These are phyloP conservation scores for Aspergillus viridinutans DNA, from an alignment of 2,329 filamentous ascomycete species.

Conservation along the genomic window DNA sequence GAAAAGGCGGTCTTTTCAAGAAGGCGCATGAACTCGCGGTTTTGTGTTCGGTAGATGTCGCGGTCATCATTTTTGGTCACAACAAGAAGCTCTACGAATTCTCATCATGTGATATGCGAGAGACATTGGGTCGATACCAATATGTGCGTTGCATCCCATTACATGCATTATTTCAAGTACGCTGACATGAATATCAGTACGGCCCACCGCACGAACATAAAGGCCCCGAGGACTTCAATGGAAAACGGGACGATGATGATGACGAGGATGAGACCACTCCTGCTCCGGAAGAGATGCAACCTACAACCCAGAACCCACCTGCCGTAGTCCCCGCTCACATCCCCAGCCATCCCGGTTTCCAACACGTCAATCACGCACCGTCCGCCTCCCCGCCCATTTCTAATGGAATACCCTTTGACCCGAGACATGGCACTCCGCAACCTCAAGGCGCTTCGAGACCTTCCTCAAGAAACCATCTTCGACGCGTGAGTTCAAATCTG, in stretches of 20 bases:
- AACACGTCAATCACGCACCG: constrained; percentile 78
- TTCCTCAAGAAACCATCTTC: constrained; percentile 73
- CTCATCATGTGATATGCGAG: constrained; percentile 87
- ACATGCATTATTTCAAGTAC: constrained; percentile 1
- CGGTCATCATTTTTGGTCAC: constrained; percentile 96
- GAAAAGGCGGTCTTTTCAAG: constrained; percentile 98
- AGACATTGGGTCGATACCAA: constrained; percentile 82
- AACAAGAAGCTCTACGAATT: constrained; percentile 99
- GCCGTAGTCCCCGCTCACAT: constrained; percentile 68
- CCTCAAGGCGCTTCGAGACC: constrained; percentile 71
- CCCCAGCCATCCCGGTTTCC: constrained; percentile 64
- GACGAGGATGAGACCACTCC: constrained; percentile 75
- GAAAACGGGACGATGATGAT: constrained; percentile 68
- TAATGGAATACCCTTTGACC: constrained; percentile 68
- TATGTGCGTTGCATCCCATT: constrained; percentile 61
- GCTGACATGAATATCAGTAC: constrained; percentile 57
- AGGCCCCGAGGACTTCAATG: constrained; percentile 86
- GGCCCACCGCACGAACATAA: constrained; percentile 94
- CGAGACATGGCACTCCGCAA: constrained; percentile 76
- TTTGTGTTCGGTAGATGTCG: constrained; percentile 95
- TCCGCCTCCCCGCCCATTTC: constrained; percentile 85
- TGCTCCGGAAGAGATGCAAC: constrained; percentile 61
- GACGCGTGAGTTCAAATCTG: constrained; percentile 70
- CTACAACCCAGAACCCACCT: constrained; percentile 44
- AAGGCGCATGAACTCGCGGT: constrained; percentile 98